These are phyloP conservation scores for Lumnitzera littorea DNA, from an alignment of 345 rosid genomes.

Conservation along the genomic window DNA sequence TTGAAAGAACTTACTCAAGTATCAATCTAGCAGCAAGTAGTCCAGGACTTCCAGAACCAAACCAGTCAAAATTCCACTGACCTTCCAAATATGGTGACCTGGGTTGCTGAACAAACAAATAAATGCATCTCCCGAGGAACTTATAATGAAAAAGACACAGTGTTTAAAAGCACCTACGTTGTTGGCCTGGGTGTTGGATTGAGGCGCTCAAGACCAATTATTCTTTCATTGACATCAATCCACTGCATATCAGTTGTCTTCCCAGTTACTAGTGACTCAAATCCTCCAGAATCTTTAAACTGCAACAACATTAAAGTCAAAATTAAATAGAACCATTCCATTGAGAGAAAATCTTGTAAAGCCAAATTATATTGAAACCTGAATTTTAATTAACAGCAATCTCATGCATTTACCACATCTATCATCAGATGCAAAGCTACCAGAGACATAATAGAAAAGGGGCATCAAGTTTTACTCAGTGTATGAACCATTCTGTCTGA, in stretches of 20 bases:
- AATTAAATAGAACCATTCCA: background rate
- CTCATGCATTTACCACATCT: too few species aligned
- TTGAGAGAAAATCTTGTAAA: too few species aligned
- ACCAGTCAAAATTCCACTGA: constrained; percentile 92
- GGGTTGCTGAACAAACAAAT: constrained; percentile 48
- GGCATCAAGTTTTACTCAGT: background rate
- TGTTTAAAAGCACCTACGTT: constrained; percentile 47
- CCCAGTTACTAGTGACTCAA: constrained; percentile 72
- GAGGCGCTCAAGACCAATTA: constrained; percentile 76
- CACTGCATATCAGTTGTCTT: constrained; percentile 59
- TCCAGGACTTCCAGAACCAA: constrained; percentile 75
- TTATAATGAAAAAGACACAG: constrained; percentile 1
- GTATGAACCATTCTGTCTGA: too few species aligned
- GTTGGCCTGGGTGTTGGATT: constrained; percentile 91
- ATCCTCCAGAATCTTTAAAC: constrained; percentile 94
- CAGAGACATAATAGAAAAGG: background rate
- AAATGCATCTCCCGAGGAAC: constrained; percentile 13
- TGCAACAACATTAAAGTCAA: constrained; percentile 13
- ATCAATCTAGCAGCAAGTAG: constrained; percentile 59
- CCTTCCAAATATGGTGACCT: constrained; percentile 97
- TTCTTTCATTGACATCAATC: constrained; percentile 91
- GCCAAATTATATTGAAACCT: too few species aligned
- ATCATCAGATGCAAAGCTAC: too few species aligned
- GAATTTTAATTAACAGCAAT: too few species aligned
- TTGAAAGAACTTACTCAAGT: constrained; percentile 43